Base-by-base conservation (phyloP, 1,139 yeast genomes). In the Ogataea hybrid region DNA sequence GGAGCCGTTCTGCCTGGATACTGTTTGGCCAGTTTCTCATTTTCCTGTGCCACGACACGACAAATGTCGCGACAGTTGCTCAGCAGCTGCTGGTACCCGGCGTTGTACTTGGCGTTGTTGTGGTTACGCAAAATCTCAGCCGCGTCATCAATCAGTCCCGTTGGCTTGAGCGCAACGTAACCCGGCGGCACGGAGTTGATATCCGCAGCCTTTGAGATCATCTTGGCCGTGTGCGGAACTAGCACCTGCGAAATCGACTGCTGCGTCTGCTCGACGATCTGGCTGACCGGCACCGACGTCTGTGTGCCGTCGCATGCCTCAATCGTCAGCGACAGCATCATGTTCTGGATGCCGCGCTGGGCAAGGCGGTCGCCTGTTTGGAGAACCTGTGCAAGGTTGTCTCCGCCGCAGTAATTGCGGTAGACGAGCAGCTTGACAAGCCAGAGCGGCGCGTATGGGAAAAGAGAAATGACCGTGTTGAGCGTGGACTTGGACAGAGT, bases 261-360 rank as follows among this genome's bases (percentile, higher is more conserved):
- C 45, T 78, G 73, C 21, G 94, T 83, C 60, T 82, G 82, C 18
- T 70, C 66, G 28, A 87, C 83, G 46, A 84, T 82, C 53, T 71
- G 74, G 36, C 77, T 67, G 35, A 88, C 82, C 60, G 77, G 81
- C 47, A 85, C 74, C 50, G 77, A 73, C 50, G 72, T 70, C 14
- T 65, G 64, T 47, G 72, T 73, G 25, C 95, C 96, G 53, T 87
- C 88, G 46, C 96, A 83, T 43, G 94, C 96, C 66, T 92, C 98
- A 42, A 89, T 89, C 15, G 97, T 88, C 64, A 89, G 79, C 3
- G 94, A 83, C 30, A 90, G 72, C 96, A 92, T 89, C 95, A 89
- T 87, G 69, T 90, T 90, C 54, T 86, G 79, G 59, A 89, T 84
- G 11, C 95, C 95, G 49, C 95, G 73, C 43, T 73, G 64, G 44